Base-by-base conservation (phyloP, 352 stramenopile species). In the Phytopythium ostracodes region DNA sequence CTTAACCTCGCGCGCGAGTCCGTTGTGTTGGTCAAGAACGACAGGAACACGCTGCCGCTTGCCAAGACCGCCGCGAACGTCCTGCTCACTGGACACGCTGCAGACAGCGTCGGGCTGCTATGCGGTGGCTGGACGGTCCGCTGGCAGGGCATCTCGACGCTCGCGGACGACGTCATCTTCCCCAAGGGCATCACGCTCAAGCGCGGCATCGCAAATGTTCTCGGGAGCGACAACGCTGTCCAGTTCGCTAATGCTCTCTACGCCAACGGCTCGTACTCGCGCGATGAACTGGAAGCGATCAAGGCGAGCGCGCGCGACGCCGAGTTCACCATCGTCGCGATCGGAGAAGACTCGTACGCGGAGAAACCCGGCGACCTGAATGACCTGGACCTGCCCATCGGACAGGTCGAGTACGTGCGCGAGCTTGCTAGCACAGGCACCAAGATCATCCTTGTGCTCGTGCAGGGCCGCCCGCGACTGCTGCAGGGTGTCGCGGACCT, bases 281-380 rank as follows among this genome's bases (percentile, higher is more conserved):
- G 65, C 31, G 69, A 59, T 35, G 81, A 68, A 49, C 89, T 90
- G 52, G 29, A 71, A 3, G 54, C 70, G 29, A 71, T 76, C 24
- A 75, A 74, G 24, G 66, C 52, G 18, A 50, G 25, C 56, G 71
- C 65, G 22, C 29, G 20, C 9, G 20, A 40, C 47, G 62, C 77
- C 0, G 53, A 60, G 10, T 81, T 88, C 66, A 91, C 87, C 0
- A 78, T 96, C 33, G 62, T 94, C 9, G 82, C 75, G 35, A 80
- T 97, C 24, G 90, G 90, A 54, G 90, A 97, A 67, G 59, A 36
- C 15, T 62, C 72, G 20, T 97, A 96, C 64, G 78, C 89, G 1
- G 90, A 97, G 64, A 97, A 96, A 43, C 80, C 77, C 22, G 90
- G 90, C 14, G 90, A 97, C 67, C 76, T 97, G 10, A 66, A 91